Evolutionary conservation across 768 basidiomycete genomes (phyloP).

Genomic region (Trametes cubensis): DNA sequence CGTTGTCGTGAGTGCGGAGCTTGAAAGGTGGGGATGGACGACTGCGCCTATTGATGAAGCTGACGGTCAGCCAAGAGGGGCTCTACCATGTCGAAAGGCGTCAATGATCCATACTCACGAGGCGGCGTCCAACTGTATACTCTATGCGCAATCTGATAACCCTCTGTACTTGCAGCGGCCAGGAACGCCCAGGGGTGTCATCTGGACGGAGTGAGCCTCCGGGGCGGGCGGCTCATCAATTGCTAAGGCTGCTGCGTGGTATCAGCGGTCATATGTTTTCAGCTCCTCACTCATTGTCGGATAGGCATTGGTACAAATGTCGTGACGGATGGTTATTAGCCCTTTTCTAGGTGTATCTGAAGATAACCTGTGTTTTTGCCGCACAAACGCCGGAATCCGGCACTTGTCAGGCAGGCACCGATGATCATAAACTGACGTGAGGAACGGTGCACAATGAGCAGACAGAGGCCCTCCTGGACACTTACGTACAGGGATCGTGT

Average conservation of each 20-base stretch:
- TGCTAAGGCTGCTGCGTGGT: neutral
- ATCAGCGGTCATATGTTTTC: constrained; percentile 10
- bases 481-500: constrained; percentile 18
- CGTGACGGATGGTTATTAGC: constrained; percentile 1
- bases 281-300: neutral
- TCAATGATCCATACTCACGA: neutral
- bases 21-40: too few species aligned
- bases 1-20: too few species aligned
- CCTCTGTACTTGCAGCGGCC: neutral
- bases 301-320: neutral
- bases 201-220: neutral
- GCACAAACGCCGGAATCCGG: constrained; percentile 6
- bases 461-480: neutral
- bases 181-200: constrained; percentile 3
- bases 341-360: neutral
- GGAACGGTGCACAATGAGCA: neutral
- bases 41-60: too few species aligned
- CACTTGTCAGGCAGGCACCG: neutral
- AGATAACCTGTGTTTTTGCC: neutral
- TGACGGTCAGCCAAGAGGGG: too few species aligned
- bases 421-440: neutral
- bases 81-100: too few species aligned
- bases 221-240: constrained; percentile 3
- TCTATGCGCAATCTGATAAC: constrained; percentile 7
- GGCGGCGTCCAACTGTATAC: constrained; percentile 1